Conservation (phyloP, 768 basidiomycete species). For the Phaeotremella fagi region DNA sequence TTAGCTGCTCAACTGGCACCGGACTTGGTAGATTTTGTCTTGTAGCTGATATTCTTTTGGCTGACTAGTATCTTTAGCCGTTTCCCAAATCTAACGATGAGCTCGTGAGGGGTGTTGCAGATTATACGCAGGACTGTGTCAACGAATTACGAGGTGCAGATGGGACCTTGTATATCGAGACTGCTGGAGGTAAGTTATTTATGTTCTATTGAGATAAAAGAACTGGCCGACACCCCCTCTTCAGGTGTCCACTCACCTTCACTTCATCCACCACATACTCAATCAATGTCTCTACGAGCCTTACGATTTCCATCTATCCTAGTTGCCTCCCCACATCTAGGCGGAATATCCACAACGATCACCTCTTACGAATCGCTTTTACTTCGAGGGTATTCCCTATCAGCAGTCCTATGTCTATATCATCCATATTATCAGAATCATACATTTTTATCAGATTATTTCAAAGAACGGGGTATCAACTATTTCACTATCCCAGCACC, state of each 20-base stretch:
- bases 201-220: not conserved
- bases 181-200: constrained; percentile 78
- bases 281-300: constrained; percentile 78
- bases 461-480: constrained; percentile 59
- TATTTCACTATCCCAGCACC: constrained; percentile 47
- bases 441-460: constrained; percentile 75
- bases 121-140: constrained; percentile 60
- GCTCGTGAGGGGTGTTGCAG: constrained; percentile 62
- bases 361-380: constrained; percentile 86
- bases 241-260: constrained; percentile 89
- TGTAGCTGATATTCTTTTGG: not conserved
- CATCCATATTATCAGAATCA: constrained; percentile 83
- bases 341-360: constrained; percentile 89
- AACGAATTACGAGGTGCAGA: constrained; percentile 4
- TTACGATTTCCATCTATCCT: constrained; percentile 82
- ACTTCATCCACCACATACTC: constrained; percentile 68
- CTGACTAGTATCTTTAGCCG: constrained; percentile 41
- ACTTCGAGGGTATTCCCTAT: constrained; percentile 83
- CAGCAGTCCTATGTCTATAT: constrained; percentile 74
- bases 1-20: constrained; percentile 60
- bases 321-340: constrained; percentile 80
- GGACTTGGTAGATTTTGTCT: constrained; percentile 34
- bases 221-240: not conserved
- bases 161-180: constrained; percentile 75
- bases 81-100: constrained; percentile 61